Evolutionary conservation across 2,329 filamentous ascomycete genomes (phyloP), one percentile per base, ranked within the genome.

Genomic region (Magnaporthiopsis rhizophila): DNA sequence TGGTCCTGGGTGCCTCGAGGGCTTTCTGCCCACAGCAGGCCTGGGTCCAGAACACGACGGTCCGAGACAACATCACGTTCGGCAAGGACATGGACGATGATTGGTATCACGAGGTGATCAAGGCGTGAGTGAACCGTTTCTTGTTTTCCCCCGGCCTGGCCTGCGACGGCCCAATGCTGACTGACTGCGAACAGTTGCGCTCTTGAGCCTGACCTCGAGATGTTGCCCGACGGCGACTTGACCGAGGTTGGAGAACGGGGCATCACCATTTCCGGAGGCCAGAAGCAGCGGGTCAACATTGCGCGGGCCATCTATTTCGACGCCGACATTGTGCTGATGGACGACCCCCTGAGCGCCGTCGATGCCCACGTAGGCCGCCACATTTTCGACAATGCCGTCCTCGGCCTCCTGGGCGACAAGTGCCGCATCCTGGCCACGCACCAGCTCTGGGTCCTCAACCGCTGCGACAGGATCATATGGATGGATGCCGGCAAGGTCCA

Each of bases 1-100:
- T 96, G 7, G 83, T 86, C 0, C 83, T 95, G 69, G 91, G 93
- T 57, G 91, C 91, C 0, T 88, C 87, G 3, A 83, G 93, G 67
- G 91, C 94, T 0, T 97, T 97, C 71, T 98, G 95, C 69, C 94
- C 94, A 0, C 94, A 99, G 73, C 97, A 97, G 72, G 91, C 95
- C 0, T 99, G 95, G 95, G 97, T 99, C 61, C 94, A 98, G 73
- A 98, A 98, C 71, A 83, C 92, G 0, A 91, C 89, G 0, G 84
- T 98, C 3, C 87, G 86, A 67, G 86, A 97, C 45, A 99, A 99
- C 71, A 96, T 99, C 65, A 77, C 92, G 0, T 98, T 98, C 71
- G 94, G 94, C 13, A 94, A 92, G 69, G 84, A 86, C 0, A 85
- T 89, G 77, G 82, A 96, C 63, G 82, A 82, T 65, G 78, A 79